Evolutionary conservation across 225 moss, liverwort and hornwort genomes (phyloP).

Genomic region (Physcomitrellopsis africana): DNA sequence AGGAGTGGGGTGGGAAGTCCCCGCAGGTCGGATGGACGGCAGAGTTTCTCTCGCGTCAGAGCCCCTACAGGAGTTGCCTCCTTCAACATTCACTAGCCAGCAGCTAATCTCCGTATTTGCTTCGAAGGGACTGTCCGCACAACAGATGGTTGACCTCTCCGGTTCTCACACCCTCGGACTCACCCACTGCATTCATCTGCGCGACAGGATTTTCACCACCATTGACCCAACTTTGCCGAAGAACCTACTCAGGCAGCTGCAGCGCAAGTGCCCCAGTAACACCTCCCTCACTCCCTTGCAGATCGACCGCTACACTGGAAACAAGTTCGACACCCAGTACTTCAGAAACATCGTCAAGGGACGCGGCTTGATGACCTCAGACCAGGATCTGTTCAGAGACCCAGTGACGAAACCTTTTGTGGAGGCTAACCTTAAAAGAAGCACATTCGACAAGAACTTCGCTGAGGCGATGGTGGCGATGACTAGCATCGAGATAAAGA

Average conservation of each 20-base stretch:
- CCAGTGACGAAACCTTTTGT: neutral
- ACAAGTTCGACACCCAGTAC: slow-evolving; percentile 45
- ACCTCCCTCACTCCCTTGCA: slow-evolving; percentile 4
- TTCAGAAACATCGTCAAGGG: slow-evolving; percentile 20
- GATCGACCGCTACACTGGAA: slow-evolving; percentile 16
- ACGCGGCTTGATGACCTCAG: slow-evolving; percentile 45
- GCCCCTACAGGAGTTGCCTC: slow-evolving; percentile 29
- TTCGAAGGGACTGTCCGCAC: slow-evolving; percentile 29
- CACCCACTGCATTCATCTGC: slow-evolving; percentile 36
- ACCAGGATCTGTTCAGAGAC: slow-evolving; percentile 35
- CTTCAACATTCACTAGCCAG: slow-evolving; percentile 13
- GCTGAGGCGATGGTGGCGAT: slow-evolving; percentile 44
- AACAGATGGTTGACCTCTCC: slow-evolving; percentile 50
- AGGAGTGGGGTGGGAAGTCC: slow-evolving; percentile 36
- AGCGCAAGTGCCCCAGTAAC: slow-evolving; percentile 1
- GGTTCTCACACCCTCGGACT: slow-evolving; percentile 45
- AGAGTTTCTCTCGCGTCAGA: slow-evolving; percentile 11
- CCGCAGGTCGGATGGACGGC: slow-evolving; percentile 43
- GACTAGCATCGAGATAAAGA: slow-evolving; percentile 27
- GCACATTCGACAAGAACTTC: slow-evolving; percentile 11
- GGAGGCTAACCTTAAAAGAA: neutral
- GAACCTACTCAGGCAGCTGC: neutral
- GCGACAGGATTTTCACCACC: slow-evolving; percentile 34
- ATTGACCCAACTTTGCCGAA: slow-evolving; percentile 36
- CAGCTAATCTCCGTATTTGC: slow-evolving; percentile 32